phyloP scores from a whole-genome alignment of 2,329 filamentous ascomycete species.

The Setomelanomma holmii region DNA sequence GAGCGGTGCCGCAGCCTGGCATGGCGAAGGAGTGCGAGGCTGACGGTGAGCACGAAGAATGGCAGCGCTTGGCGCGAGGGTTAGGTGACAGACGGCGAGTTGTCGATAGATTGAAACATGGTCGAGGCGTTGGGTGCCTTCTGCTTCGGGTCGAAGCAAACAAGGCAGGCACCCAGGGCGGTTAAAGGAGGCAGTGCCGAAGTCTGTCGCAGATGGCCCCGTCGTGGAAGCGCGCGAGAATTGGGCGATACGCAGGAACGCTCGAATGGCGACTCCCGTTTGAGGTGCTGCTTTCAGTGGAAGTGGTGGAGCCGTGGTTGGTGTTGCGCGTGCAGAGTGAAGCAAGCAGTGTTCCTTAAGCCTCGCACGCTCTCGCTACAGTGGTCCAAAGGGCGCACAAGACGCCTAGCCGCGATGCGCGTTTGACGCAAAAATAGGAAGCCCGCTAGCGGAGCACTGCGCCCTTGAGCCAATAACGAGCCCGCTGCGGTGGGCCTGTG shows the following conservation, averaged over 20 bases:
- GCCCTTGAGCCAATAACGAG: neutral
- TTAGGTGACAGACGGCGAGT: neutral
- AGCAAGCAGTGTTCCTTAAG: neutral
- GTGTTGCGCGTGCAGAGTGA: neutral
- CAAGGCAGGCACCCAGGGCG: slow-evolving; percentile 25
- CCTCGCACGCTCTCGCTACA: neutral
- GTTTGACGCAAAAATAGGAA: slow-evolving; percentile 33
- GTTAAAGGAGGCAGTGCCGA: slow-evolving; percentile 37
- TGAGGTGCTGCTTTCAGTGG: neutral
- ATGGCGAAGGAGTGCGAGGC: slow-evolving; percentile 4
- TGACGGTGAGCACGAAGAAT: slow-evolving; percentile 19
- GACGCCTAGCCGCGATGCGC: slow-evolving; percentile 30
- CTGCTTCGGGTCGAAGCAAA: slow-evolving; percentile 24
- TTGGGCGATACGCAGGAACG: slow-evolving; percentile 35
- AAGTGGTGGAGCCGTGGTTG: neutral
- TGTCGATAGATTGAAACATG: slow-evolving; percentile 30
- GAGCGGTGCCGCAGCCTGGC: slow-evolving; percentile 2
- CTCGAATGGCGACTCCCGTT: neutral
- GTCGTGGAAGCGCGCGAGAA: slow-evolving; percentile 30
- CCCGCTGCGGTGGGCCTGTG: slow-evolving; percentile 14
- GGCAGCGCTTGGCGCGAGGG: too few relatives aligned
- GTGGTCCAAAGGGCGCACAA: too few relatives aligned
- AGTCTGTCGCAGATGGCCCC: slow-evolving; percentile 4
- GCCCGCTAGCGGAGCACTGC: slow-evolving; percentile 5
- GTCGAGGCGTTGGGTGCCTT: slow-evolving; percentile 30